Base-by-base conservation (phyloP, 2,329 filamentous ascomycete species). In the Esteya vermicola region DNA sequence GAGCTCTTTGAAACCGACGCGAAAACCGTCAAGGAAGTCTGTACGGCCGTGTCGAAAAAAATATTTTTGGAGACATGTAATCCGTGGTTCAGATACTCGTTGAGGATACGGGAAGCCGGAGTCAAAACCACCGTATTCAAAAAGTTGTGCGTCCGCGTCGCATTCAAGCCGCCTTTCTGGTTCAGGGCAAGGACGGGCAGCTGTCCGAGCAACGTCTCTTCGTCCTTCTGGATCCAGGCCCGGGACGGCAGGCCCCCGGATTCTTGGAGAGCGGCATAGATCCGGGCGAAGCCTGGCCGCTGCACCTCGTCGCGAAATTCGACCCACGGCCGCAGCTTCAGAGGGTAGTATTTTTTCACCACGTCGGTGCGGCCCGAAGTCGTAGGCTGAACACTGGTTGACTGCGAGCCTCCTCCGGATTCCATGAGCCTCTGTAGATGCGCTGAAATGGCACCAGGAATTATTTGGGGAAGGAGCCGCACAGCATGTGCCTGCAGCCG, bases 261-360 rank as follows among this genome's bases (percentile, higher is more conserved):
- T 14, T 20, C 4, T 33, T 23, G 26, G 36, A 23, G 26, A 8
- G 26, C 27, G 25, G 6, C 8, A n/a, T 31, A 38, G 14, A 38
- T 38, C 9, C 36, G 36, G 22, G 36, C 36, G 23, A 38, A 38
- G 20, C 36, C 36, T 7, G 7, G 7, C 25, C 13, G 25, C 25
- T 26, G 25, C 25, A 26, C 25, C 25, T 26, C 8, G 8, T 26
- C 25, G 13, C 25, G 25, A 52, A 70, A 52, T 6, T 65, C 62
- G 6, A 52, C 50, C 68, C 68, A 72, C 22, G 64, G 57, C 41
- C 39, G 28, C 7, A 41, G 19, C 13, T n/a, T 33, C 26, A 41
- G 18, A 21, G 39, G 38, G 33, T 41, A 36, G 33, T 41, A 41
- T 14, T 41, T 41, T 6, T 26, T 26, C 9, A 8, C 16, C 21